These are phyloP conservation scores for Rubroboletus pulcherrimus DNA, from an alignment of 768 basidiomycete species.

Conservation along the genomic window DNA sequence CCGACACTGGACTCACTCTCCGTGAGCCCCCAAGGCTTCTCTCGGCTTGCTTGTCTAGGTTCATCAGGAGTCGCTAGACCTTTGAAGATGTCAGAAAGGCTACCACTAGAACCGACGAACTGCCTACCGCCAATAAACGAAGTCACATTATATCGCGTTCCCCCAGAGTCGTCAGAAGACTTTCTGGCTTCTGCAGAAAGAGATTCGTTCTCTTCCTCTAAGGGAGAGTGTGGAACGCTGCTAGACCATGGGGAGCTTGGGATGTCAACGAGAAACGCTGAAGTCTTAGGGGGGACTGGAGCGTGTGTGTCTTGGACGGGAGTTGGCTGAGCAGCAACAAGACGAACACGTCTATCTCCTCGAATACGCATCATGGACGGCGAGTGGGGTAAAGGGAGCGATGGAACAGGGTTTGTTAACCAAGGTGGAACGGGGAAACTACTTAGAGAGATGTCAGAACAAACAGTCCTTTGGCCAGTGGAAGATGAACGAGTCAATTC, in stretches of 20 bases:
- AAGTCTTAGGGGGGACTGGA: slow-evolving; percentile 26
- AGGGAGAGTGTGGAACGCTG: slow-evolving; percentile 18
- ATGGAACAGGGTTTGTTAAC: slow-evolving; percentile 17
- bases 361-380: slow-evolving; percentile 18
- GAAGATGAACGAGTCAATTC: slow-evolving; percentile 24
- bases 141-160: slow-evolving; percentile 66
- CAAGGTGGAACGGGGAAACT: slow-evolving; percentile 64
- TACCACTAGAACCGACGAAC: background rate
- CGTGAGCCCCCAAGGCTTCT: slow-evolving; percentile 2
- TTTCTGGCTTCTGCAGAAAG: slow-evolving; percentile 14
- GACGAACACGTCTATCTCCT: slow-evolving; percentile 20
- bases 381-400: slow-evolving; percentile 15
- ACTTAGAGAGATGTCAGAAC: slow-evolving; percentile 63
- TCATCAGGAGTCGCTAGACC: slow-evolving; percentile 33
- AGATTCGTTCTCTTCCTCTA: slow-evolving; percentile 9
- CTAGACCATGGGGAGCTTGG: slow-evolving; percentile 14
- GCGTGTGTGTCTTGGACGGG: slow-evolving; percentile 1
- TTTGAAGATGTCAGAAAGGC: slow-evolving; percentile 15
- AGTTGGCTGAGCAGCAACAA: slow-evolving; percentile 8
- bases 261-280: slow-evolving; percentile 21
- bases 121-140: slow-evolving; percentile 60
- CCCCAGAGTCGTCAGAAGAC: slow-evolving; percentile 36
- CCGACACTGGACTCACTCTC: slow-evolving; percentile 2
- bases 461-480: slow-evolving; percentile 24
- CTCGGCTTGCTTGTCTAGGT: slow-evolving; percentile 7